Percentiles rank a stretch among this genome's conserved stretches.
phyloP scores from a whole-genome alignment of 495 filamentous ascomycete species.

The Evansstolkia leycettana region DNA sequence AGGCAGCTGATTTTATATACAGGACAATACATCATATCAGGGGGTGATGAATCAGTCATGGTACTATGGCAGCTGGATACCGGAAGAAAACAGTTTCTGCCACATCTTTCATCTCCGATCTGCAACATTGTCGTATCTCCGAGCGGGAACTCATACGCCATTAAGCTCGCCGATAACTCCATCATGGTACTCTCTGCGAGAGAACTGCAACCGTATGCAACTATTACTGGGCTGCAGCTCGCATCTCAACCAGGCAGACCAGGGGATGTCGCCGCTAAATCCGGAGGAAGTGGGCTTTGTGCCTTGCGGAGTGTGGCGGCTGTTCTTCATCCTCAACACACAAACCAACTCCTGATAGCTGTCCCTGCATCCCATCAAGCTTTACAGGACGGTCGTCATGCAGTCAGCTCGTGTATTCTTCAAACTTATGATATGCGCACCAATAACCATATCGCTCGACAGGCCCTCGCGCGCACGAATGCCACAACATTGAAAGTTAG shows the following conservation, averaged over 20 bases:
- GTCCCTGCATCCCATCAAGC: conserved; percentile 39
- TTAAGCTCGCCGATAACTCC: conserved; percentile 84
- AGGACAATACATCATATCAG: conserved; percentile 96
- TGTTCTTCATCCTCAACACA: conserved; percentile 41
- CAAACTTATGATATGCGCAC: conserved; percentile 77
- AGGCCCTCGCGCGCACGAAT: conserved; percentile 81
- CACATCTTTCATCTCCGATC: conserved; percentile 75
- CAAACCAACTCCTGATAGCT: conserved; percentile 47
- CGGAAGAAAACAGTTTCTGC: conserved; percentile 62
- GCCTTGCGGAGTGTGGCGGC: conserved; percentile 10
- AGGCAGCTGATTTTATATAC: conserved; percentile 6
- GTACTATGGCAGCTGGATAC: conserved; percentile 96
- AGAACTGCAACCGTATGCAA: conserved; percentile 68
- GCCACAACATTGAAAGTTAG: conserved; percentile 65
- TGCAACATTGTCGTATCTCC: conserved; percentile 75
- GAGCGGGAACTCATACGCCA: conserved; percentile 61
- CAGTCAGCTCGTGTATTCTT: conserved; percentile 39
- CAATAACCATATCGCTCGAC: conserved; percentile 61
- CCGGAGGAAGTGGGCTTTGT: conserved; percentile 1
- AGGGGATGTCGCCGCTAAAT: background rate
- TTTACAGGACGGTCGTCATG: conserved; percentile 15
- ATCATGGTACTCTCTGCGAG: conserved; percentile 77
- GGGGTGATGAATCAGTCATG: conserved; percentile 79
- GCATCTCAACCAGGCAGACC: conserved; percentile 5
- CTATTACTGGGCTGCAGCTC: conserved; percentile 70